Evolutionary conservation across 169 alveolate genomes (phyloP).

Genomic region (Plasmodium billcollinsi): DNA sequence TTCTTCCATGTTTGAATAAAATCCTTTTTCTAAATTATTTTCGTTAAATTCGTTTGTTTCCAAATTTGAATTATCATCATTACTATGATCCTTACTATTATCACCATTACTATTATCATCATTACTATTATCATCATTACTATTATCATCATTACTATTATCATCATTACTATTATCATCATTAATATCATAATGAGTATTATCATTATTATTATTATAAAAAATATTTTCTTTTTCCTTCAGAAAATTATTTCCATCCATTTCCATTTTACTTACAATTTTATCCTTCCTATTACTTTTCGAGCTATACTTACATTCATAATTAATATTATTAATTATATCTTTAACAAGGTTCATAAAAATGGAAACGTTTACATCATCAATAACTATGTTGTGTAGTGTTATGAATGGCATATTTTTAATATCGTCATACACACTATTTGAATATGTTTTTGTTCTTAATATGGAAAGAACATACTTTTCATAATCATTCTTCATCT

Average conservation of each 20-base stretch:
- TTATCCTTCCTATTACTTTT: background rate
- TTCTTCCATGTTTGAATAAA: conserved; percentile 44
- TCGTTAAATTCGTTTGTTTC: conserved; percentile 13
- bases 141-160: background rate
- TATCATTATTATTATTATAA: background rate
- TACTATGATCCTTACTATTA: background rate
- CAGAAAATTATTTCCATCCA: background rate
- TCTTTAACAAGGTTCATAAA: conserved; percentile 16
- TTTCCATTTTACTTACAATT: background rate
- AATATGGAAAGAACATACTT: conserved; percentile 14
- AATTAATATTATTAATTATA: conserved; percentile 18
- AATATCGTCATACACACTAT: conserved; percentile 30
- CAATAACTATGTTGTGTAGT: conserved; percentile 10
- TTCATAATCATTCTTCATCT: conserved; percentile 39
- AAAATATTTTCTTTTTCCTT: background rate
- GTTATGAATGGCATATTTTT: conserved; percentile 28
- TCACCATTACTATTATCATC: background rate
- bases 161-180: background rate
- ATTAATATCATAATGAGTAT: background rate
- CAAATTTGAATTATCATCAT: background rate
- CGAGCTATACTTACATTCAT: conserved; percentile 8
- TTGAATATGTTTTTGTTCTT: conserved; percentile 15
- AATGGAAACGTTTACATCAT: conserved; percentile 21
- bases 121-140: background rate
- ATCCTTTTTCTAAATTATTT: background rate